phyloP scores from a whole-genome alignment of 2,329 filamentous ascomycete species.

The Periconia sp. region DNA sequence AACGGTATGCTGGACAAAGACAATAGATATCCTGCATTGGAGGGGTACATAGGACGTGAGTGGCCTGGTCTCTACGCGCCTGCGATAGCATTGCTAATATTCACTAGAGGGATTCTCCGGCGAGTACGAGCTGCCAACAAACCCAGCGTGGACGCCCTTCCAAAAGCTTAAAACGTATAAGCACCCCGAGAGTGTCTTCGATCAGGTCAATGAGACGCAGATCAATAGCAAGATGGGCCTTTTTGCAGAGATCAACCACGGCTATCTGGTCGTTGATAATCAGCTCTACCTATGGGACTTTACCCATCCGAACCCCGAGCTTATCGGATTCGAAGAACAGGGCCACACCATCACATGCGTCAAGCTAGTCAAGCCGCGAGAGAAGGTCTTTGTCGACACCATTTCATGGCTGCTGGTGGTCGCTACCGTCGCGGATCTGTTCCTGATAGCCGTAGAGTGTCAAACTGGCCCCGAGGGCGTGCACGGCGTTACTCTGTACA shows the following conservation, averaged over 20 bases:
- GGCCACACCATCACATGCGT: conserved; percentile 88
- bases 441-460: conserved; percentile 81
- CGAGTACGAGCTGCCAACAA: conserved; percentile 80
- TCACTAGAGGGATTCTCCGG: conserved; percentile 81
- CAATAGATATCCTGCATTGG: conserved; percentile 83
- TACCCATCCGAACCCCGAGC: conserved; percentile 85
- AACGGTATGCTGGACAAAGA: conserved; percentile 80
- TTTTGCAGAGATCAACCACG: conserved; percentile 92
- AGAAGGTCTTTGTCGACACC: conserved; percentile 82
- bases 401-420: conserved; percentile 91
- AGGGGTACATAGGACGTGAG: conserved; percentile 87
- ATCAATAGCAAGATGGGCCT: conserved; percentile 93
- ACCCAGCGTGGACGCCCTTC: conserved; percentile 82
- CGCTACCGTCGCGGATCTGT: conserved; percentile 83
- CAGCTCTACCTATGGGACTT: conserved; percentile 98
- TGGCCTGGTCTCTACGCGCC: conserved; percentile 4
- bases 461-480: conserved; percentile 70
- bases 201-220: conserved; percentile 87
- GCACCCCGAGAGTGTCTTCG: conserved; percentile 89
- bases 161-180: conserved; percentile 85
- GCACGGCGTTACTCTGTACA: conserved; percentile 78
- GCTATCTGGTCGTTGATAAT: conserved; percentile 95
- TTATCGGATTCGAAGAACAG: conserved; percentile 92
- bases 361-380: conserved; percentile 81
- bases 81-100: conserved; percentile 32